Evolutionary conservation across 306 rosid genomes (phyloP).

Genomic region (Vigna unguiculata): DNA sequence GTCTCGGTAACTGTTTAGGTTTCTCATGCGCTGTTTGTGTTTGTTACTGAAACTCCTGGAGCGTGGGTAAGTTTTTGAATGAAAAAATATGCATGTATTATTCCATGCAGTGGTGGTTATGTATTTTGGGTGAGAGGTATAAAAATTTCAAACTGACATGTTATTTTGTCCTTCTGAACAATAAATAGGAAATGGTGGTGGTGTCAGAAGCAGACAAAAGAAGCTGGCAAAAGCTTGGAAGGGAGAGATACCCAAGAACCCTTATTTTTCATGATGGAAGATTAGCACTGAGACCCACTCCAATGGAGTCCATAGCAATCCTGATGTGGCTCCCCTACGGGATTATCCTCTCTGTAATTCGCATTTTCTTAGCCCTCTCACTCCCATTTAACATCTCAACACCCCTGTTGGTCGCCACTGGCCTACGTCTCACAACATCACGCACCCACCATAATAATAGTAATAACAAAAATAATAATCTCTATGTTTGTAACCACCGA

Average conservation of each 20-base stretch:
- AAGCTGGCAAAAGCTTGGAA: constrained; percentile 64
- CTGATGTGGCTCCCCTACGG: constrained; percentile 74
- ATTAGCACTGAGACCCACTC: constrained; percentile 65
- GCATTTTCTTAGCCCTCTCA: constrained; percentile 41
- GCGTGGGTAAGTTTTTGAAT: too few species aligned
- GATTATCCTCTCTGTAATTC: constrained; percentile 51
- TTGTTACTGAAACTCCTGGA: too few species aligned
- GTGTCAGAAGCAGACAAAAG: constrained; percentile 66
- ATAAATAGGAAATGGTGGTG: constrained; percentile 63
- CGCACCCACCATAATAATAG: background rate
- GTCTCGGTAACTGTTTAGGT: too few species aligned
- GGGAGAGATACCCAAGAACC: constrained; percentile 55
- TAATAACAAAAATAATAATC: constrained; percentile 32
- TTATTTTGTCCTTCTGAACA: constrained; percentile 2
- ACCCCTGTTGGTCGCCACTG: constrained; percentile 52
- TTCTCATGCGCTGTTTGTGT: too few species aligned
- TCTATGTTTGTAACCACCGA: constrained; percentile 87
- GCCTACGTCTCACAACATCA: constrained; percentile 53
- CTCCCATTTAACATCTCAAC: constrained; percentile 59
- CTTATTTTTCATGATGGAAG: constrained; percentile 88
- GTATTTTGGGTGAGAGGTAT: too few species aligned
- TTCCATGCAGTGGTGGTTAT: too few species aligned
- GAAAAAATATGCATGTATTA: too few species aligned
- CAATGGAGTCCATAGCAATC: constrained; percentile 47
- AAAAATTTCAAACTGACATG: background rate